Base-by-base conservation (phyloP, 2,329 filamentous ascomycete species). In the Fusarium penzigii region DNA sequence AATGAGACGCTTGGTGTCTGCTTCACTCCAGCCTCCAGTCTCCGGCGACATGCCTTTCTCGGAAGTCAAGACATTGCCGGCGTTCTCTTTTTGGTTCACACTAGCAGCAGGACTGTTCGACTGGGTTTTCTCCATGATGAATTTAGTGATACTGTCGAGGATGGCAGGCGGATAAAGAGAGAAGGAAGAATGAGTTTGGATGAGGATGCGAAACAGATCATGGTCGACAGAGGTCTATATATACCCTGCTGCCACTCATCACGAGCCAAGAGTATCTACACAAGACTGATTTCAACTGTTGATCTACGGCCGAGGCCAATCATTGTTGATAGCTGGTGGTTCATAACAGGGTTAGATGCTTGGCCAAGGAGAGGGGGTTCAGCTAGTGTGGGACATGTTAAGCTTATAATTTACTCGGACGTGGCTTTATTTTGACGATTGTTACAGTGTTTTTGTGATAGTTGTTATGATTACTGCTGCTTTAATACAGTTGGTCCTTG, bases 1-100 rank as follows among this genome's bases (percentile, higher is more conserved):
- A 13, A 46, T 46, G 2, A 46, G 9, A 8, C 29, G 36, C 17
- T 46, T 46, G n/a, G 44, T 46, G 14, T 46, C 44, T 46, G 44
- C 44, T 8, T 46, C 34, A 34, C 44, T 39, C 44, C 44, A 46
- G 32, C 44, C 44, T 0, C 32, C 34, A 39, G 38, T 39, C 36
- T 46, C 44, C 17, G 39, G 32, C 13, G 44, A 46, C 17, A 34
- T 25, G 3, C 32, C 11, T 16, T 29, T 46, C 17, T 39, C 17
- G 17, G 44, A 46, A 10, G 39, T 34, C 32, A 29, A 38, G 10
- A 46, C 44, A 17, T 46, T 38, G 44, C 39, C 44, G 20, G 44
- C 13, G 32, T 39, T 39, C 3, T 46, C 36, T 38, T 5, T 9
- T 14, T 12, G 10, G 32, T 36, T 11, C 10, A 36, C 32, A 36